Evolutionary conservation across 139 green algal genomes (phyloP).

Genomic region (Chlorella sp.): DNA sequence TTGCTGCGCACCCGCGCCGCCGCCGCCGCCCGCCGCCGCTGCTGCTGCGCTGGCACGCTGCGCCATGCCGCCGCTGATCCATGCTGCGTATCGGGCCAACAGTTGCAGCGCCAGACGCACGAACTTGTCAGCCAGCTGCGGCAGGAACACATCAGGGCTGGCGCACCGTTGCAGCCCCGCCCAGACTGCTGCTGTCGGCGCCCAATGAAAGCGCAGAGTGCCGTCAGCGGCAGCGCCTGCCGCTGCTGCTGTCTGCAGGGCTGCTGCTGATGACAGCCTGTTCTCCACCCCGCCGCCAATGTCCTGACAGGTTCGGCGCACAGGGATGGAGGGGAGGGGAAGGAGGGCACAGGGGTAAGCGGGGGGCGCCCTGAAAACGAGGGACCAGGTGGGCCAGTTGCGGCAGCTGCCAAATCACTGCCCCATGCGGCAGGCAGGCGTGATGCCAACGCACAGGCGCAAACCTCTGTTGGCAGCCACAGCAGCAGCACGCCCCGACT

Average conservation of each 20-base stretch:
- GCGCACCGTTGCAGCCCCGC: conserved; percentile 22
- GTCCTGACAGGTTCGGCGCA: conserved; percentile 51
- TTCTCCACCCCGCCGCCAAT: conserved; percentile 65
- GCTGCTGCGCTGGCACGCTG: conserved; percentile 29
- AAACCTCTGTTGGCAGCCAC: not conserved
- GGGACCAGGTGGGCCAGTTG: too few species aligned
- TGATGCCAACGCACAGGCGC: not conserved
- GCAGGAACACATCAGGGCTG: conserved; percentile 72
- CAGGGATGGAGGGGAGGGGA: not conserved
- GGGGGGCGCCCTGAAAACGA: too few species aligned
- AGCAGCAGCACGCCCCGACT: not conserved
- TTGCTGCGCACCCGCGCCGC: not conserved
- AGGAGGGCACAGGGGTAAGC: not conserved
- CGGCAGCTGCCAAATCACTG: too few species aligned
- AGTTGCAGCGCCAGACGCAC: conserved; percentile 83
- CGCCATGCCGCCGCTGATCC: conserved; percentile 53
- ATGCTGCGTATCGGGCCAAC: conserved; percentile 74
- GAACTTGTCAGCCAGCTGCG: conserved; percentile 84
- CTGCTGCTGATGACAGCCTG: conserved; percentile 24
- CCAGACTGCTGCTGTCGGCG: conserved; percentile 24
- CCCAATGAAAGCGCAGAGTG: not conserved
- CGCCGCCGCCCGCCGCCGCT: not conserved
- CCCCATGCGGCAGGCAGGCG: not conserved
- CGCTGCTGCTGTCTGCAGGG: not conserved
- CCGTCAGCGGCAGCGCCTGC: not conserved